Evolutionary conservation across 352 stramenopile genomes (phyloP), one percentile per base, ranked within the genome.

Genomic region (Pythium aquatile): DNA sequence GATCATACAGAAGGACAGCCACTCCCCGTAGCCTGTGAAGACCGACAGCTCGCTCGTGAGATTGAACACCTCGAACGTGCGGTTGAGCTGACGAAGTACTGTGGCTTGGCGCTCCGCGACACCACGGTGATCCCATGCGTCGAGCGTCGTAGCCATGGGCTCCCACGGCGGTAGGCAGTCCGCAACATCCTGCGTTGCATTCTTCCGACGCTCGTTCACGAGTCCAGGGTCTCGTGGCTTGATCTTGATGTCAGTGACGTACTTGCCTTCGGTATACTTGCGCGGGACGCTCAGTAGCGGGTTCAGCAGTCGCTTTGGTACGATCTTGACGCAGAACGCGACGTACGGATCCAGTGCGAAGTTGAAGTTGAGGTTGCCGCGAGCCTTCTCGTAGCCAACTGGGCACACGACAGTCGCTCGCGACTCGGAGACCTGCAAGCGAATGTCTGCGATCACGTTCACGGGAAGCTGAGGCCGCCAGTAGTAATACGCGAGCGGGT

Each of bases 401-500:
- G 24, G 2, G 55, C 62, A 68, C 24, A 44, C 6, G 8, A 26
- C 16, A 3, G 35, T 33, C 1, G 44, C 33, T 7, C 35, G 17
- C 0, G n/a, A 20, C 24, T 54, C 26, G 4, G 47, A n/a, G 14
- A 46, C 54, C 16, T 58, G 46, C 3, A 68, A 3, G 28, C 55
- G 54, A 2, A 63, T 44, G 55, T 63, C 42, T 11, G 24, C 13
- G 54, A 68, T 63, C 17, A 68, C 28, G 17, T 46, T 33, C 17
- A 56, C 47, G 6, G 61, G 61, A 30, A 51, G 17, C 8, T 56
- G 9, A 1, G 8, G 17, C 7, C 55, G 54, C 62, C 62, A 68
- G 55, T 55, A 62, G 62, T 68, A 68, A 33, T 58, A 63, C 8
- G 47, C 53, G 30, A 58, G 62, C 5, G 46, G 55, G n/a, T 46